Evolutionary conservation across 2,329 filamentous ascomycete genomes (phyloP), one percentile per base, ranked within the genome.

Genomic region (Aureobasidium sp.): DNA sequence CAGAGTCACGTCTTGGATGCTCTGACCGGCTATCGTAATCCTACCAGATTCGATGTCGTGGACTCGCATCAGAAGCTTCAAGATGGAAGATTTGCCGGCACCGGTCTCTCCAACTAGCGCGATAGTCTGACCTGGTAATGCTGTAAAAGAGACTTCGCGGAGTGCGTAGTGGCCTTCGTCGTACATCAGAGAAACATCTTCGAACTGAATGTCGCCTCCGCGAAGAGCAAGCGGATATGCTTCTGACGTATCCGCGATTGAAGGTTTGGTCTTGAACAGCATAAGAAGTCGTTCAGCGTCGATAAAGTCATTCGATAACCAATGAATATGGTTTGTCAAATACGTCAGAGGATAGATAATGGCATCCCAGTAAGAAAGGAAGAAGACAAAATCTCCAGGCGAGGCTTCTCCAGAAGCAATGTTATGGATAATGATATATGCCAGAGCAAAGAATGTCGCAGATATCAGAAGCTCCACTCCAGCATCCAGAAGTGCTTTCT

Each of bases 91-190:
- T 76, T 94, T 94, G 63, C 90, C 90, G 0, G 89, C 89, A 15
- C 90, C 90, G 0, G 90, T 93, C 5, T 90, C 85, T 2, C 90
- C 90, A 1, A 93, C 88, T 32, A 94, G 85, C 39, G 89, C 90
- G 65, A 94, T 87, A 34, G 89, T 84, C 75, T 93, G 89, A 59
- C 90, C 90, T 5, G 87, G 87, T 29, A 76, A 75, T 41, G 93
- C 83, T 67, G 90, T 85, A 79, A 94, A 88, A 63, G 52, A 41
- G 42, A 83, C 72, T 7, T 76, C 77, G 45, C 27, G 45, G 25
- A 48, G 45, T 8, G 45, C 45, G 21, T 48, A 48, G 15, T 32
- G 45, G 25, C 27, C 27, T 48, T 48, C 27, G 5, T 48, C 45
- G 27, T 48, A 48, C 25, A 16, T 30, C 11, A 48, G 32, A 4